Evolutionary conservation across 2,329 filamentous ascomycete species (phyloP).

Genomic region (Blumeriella jaapii): DNA sequence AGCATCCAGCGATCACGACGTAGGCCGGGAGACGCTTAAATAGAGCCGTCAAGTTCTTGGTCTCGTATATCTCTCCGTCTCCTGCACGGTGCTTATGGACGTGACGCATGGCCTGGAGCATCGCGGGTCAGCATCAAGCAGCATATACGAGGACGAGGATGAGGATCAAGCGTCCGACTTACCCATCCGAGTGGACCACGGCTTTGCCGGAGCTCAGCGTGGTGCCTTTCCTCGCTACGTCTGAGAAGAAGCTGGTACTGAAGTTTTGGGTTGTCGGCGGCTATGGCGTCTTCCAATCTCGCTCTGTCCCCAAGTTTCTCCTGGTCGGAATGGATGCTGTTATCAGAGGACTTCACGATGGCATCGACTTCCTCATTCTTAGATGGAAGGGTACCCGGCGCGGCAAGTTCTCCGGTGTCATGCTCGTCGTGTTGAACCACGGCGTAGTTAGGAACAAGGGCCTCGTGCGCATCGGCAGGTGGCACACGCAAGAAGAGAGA

Average conservation of each 20-base stretch:
- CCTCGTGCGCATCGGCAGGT: slow-evolving; percentile 39
- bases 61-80: slow-evolving; percentile 61
- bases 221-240: slow-evolving; percentile 44
- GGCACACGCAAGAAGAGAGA: slow-evolving; percentile 49
- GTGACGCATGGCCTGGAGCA: slow-evolving; percentile 51
- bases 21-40: slow-evolving; percentile 58
- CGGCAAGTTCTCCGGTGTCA: slow-evolving; percentile 19
- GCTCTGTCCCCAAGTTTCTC: no score
- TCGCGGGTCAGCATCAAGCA: not conserved
- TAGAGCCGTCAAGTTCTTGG: slow-evolving; percentile 54
- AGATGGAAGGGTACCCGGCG: slow-evolving; percentile 21
- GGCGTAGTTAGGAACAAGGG: slow-evolving; percentile 62
- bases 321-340: no score
- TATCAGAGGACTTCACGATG: no score
- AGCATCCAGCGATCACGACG: slow-evolving; percentile 50
- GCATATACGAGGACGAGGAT: not conserved
- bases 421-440: slow-evolving; percentile 57
- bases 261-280: slow-evolving; percentile 6
- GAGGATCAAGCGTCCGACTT: no score
- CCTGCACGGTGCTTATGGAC: slow-evolving; percentile 65
- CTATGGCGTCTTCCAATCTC: not conserved
- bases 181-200: slow-evolving; percentile 62
- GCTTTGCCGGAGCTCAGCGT: slow-evolving; percentile 50
- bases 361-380: no score
- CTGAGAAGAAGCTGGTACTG: slow-evolving; percentile 51